Conservation (phyloP, 129 eudicot species). For the Tagetes patula region DNA sequence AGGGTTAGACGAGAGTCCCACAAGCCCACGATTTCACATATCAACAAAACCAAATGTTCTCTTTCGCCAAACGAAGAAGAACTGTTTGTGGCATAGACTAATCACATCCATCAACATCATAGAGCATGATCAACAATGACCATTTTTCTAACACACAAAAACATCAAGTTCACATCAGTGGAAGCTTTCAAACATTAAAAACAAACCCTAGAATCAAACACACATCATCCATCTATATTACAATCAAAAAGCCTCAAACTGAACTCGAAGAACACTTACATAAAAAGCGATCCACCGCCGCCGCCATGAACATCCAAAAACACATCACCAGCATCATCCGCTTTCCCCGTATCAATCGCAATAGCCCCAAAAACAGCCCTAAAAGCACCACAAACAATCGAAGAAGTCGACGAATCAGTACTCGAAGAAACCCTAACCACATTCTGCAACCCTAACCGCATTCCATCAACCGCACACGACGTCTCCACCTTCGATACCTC, state of each 20-base stretch:
- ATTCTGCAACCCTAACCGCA: slow-evolving; percentile 59
- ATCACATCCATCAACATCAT: too few species aligned
- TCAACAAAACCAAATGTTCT: too few species aligned
- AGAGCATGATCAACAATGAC: too few species aligned
- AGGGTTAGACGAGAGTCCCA: too few species aligned
- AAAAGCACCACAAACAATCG: slow-evolving; percentile 80
- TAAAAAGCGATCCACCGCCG: slow-evolving; percentile 33
- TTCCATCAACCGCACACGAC: slow-evolving; percentile 73
- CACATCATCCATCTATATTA: neutral
- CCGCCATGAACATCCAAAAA: slow-evolving; percentile 46
- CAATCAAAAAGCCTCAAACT: slow-evolving; percentile 10
- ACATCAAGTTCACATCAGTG: neutral
- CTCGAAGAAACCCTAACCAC: slow-evolving; percentile 68
- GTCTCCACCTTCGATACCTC: slow-evolving; percentile 62
- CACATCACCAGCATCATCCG: slow-evolving; percentile 62
- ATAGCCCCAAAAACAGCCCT: slow-evolving; percentile 81
- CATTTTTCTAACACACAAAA: too few species aligned
- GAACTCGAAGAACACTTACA: slow-evolving; percentile 38
- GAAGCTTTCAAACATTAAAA: neutral
- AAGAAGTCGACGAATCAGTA: slow-evolving; percentile 59
- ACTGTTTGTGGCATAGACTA: too few species aligned
- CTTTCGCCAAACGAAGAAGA: too few species aligned
- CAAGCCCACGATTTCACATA: too few species aligned
- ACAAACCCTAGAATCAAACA: neutral
- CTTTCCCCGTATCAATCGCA: slow-evolving; percentile 61